phyloP scores from a whole-genome alignment of 1,139 yeast genomes.

The Lodderomyces orthopsilosis region DNA sequence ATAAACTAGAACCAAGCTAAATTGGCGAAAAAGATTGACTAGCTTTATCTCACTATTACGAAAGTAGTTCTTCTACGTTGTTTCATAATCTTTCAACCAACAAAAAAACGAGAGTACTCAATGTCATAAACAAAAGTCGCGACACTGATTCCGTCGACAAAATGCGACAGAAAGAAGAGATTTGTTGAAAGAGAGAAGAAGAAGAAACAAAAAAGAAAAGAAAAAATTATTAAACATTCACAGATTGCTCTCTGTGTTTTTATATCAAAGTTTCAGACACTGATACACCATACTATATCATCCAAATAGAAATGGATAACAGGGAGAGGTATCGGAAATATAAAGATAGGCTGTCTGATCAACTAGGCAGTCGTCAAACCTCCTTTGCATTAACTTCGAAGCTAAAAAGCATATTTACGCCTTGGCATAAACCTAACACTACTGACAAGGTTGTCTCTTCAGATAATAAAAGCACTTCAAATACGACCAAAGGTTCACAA shows the following conservation, averaged over 20 bases:
- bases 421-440: conserved; percentile 7
- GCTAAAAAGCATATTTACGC: conserved; percentile 29
- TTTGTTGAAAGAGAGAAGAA: neutral
- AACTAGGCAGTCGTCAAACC: neutral
- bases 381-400: conserved; percentile 27
- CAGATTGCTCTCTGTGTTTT: too few relatives aligned
- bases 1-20: neutral
- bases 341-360: conserved; percentile 19
- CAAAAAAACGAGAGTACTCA: too few relatives aligned
- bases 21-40: too few relatives aligned
- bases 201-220: conserved; percentile 1
- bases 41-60: too few relatives aligned
- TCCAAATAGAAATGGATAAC: conserved; percentile 33
- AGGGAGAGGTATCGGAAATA: conserved; percentile 36
- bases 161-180: neutral
- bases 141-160: too few relatives aligned
- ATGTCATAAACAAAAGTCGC: too few relatives aligned
- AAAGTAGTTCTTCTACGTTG: too few relatives aligned
- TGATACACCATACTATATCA: too few relatives aligned
- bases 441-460: neutral
- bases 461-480: conserved; percentile 5
- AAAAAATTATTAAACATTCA: too few relatives aligned
- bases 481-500: neutral
- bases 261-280: too few relatives aligned
- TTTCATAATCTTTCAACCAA: too few relatives aligned